phyloP scores from a whole-genome alignment of 495 filamentous ascomycete species.

The Polyplosphaeria fusca region DNA sequence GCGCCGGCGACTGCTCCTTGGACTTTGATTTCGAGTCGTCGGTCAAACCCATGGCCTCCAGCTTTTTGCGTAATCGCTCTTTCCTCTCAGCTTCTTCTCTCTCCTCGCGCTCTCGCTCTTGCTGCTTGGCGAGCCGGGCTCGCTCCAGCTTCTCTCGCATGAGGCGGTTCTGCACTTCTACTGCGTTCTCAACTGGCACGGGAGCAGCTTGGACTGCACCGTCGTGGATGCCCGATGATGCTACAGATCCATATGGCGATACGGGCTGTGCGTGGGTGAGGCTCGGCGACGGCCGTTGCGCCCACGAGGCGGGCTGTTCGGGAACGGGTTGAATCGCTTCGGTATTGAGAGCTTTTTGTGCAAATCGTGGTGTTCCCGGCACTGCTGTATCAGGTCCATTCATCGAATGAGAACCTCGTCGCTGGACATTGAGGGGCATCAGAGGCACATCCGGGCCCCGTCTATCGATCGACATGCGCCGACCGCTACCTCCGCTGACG shows the following conservation, averaged over 20 bases:
- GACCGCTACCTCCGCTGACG: slow-evolving; percentile 82
- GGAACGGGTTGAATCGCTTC: slow-evolving; percentile 12
- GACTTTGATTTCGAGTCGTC: slow-evolving; percentile 51
- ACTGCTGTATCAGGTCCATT: slow-evolving; percentile 35
- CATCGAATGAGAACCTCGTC: slow-evolving; percentile 49
- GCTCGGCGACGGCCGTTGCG: slow-evolving; percentile 34
- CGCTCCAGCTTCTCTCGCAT: slow-evolving; percentile 77
- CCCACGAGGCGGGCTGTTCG: slow-evolving; percentile 29
- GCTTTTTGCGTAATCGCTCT: slow-evolving; percentile 78
- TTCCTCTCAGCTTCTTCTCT: slow-evolving; percentile 72
- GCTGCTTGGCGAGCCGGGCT: slow-evolving; percentile 61
- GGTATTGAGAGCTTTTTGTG: neutral
- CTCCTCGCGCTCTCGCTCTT: slow-evolving; percentile 76
- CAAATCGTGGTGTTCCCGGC: slow-evolving; percentile 28
- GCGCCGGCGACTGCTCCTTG: slow-evolving; percentile 21
- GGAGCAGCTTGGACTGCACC: slow-evolving; percentile 33
- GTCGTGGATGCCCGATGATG: slow-evolving; percentile 35
- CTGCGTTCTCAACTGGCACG: slow-evolving; percentile 36
- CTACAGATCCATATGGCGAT: slow-evolving; percentile 27
- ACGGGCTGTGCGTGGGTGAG: slow-evolving; percentile 24
- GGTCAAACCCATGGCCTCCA: slow-evolving; percentile 73
- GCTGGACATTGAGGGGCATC: slow-evolving; percentile 37
- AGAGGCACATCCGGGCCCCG: slow-evolving; percentile 47
- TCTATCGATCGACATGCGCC: slow-evolving; percentile 54
- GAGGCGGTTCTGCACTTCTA: slow-evolving; percentile 70